Evolutionary conservation across 805 yeast genomes (phyloP).

Genomic region (Limtongozyma cylindracea): DNA sequence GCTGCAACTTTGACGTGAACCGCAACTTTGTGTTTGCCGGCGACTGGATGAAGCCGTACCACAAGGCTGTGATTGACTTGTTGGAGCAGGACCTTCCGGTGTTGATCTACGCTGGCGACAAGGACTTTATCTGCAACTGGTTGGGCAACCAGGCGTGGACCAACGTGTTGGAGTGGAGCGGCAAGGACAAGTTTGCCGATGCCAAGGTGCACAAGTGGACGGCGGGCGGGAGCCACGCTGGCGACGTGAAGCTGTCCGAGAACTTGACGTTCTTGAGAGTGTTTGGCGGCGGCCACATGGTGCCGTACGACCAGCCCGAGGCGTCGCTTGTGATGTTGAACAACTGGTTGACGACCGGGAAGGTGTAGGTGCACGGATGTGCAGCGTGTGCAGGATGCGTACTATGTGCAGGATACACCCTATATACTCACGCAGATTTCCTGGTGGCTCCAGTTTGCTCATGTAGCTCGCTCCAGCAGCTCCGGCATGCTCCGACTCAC

Average conservation of each 20-base stretch:
- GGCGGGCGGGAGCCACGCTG: conserved; percentile 6
- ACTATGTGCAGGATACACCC: no score
- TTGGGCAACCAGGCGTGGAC: conserved; percentile 77
- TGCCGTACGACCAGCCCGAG: conserved; percentile 6
- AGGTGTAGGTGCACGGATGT: no score
- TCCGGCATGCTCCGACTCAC: no score
- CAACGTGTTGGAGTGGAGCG: conserved; percentile 11
- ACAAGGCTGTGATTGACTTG: conserved; percentile 33
- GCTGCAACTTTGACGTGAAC: conserved; percentile 60
- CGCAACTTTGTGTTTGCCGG: conserved; percentile 67
- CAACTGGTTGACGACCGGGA: no score
- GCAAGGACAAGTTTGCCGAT: background rate
- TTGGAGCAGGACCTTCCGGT: conserved; percentile 54
- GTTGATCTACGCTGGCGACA: conserved; percentile 81
- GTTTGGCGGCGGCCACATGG: conserved; percentile 7
- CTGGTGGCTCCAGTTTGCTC: no score
- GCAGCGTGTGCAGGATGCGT: no score
- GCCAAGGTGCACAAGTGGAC: no score
- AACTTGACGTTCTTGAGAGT: conserved; percentile 6
- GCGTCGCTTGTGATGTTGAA: conserved; percentile 5
- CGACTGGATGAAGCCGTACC: conserved; percentile 85
- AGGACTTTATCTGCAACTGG: conserved; percentile 87
- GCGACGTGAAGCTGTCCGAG: conserved; percentile 10
- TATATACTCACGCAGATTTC: no score
- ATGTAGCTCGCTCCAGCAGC: no score